A percentile compares a stretch with the other conserved stretches of the same genome.
Conservation (phyloP, 768 basidiomycete species). For the Lentinula raphanica region DNA sequence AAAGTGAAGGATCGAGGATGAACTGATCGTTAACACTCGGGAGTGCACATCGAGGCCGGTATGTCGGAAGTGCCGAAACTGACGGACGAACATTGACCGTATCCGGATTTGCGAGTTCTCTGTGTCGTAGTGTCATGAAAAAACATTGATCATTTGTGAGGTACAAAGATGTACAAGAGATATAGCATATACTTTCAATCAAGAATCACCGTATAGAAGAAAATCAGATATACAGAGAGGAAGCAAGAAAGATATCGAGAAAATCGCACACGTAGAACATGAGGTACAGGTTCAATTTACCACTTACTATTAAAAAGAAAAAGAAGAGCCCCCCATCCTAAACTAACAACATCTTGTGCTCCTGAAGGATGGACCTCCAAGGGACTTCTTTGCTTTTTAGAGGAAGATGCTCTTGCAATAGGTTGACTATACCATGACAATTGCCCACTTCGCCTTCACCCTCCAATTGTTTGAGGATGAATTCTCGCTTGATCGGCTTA, state of each 20-base stretch:
- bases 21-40: not conserved
- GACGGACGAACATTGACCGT: too few species aligned
- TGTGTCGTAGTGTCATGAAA: too few species aligned
- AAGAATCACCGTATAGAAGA: not conserved
- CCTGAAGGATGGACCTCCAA: slow-evolving; percentile 57
- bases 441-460: slow-evolving; percentile 61
- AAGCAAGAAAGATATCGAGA: not conserved
- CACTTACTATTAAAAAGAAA: too few species aligned
- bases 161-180: not conserved
- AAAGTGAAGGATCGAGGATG: not conserved
- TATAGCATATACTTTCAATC: not conserved
- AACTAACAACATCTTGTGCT: slow-evolving; percentile 54
- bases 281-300: too few species aligned
- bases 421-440: slow-evolving; percentile 42
- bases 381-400: slow-evolving; percentile 30
- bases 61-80: not conserved
- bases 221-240: not conserved
- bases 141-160: too few species aligned
- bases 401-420: slow-evolving; percentile 38
- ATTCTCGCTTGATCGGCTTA: slow-evolving; percentile 32
- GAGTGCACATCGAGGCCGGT: not conserved
- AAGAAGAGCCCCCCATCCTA: too few species aligned
- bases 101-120: too few species aligned
- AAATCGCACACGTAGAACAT: too few species aligned
- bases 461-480: slow-evolving; percentile 41